These are phyloP conservation scores for Fusarium paranaense DNA, from an alignment of 2,329 filamentous ascomycete genomes.

Conservation along the genomic window DNA sequence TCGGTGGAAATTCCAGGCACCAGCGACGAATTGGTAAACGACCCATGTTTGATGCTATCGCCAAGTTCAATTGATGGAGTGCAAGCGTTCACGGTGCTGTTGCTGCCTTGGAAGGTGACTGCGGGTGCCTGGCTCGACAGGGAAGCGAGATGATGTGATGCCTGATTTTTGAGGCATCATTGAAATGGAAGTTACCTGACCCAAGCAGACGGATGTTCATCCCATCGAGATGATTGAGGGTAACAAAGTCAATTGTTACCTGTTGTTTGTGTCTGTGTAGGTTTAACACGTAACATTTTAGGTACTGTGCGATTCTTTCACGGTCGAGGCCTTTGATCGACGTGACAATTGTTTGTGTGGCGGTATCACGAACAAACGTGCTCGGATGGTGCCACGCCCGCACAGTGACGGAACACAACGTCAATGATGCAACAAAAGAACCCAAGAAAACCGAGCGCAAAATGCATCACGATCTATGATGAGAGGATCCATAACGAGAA, in stretches of 20 bases:
- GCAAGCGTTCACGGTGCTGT: not conserved
- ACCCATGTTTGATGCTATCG: not conserved
- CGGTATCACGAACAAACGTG: not conserved
- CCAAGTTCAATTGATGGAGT: not conserved
- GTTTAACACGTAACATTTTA: not conserved
- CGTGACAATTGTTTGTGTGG: not conserved
- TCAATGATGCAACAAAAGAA: not conserved
- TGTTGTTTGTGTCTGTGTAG: not conserved
- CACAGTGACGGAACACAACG: not conserved
- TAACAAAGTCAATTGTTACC: not conserved
- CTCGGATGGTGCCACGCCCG: not conserved
- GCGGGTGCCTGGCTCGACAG: not conserved
- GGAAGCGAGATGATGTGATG: not conserved
- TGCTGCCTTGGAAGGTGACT: not conserved
- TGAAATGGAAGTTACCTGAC: not conserved
- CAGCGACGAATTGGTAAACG: not conserved
- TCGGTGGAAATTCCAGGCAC: not conserved
- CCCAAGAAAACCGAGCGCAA: not conserved
- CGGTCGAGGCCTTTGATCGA: not conserved
- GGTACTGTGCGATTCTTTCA: not conserved
- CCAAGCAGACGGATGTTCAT: not conserved
- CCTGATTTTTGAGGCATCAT: not conserved
- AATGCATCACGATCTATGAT: not conserved
- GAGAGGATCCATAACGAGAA: not conserved
- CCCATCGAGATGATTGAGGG: not conserved